phyloP scores from a whole-genome alignment of 2,329 filamentous ascomycete genomes.

The Exophiala sideris region DNA sequence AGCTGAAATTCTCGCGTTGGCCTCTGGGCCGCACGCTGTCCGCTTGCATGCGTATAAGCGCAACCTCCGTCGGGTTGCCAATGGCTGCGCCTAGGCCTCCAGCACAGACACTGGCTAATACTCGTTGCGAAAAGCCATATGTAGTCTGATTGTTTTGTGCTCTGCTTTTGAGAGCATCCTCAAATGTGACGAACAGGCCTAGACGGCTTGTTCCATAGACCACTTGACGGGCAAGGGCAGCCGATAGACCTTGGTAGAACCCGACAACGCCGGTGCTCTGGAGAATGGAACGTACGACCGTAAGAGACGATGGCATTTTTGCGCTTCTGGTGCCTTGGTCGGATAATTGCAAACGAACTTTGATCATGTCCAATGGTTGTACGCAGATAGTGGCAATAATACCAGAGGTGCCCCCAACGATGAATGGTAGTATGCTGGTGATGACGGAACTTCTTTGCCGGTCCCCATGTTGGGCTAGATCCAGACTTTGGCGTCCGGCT shows the following conservation, averaged over 20 bases:
- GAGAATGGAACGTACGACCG: conserved; percentile 33
- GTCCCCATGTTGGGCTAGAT: too few relatives aligned
- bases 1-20: conserved; percentile 61
- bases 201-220: conserved; percentile 95
- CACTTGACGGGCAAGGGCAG: conserved; percentile 84
- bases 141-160: too few relatives aligned
- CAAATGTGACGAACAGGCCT: conserved; percentile 95
- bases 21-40: conserved; percentile 84
- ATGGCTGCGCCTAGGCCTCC: conserved; percentile 90
- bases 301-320: too few relatives aligned
- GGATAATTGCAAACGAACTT: conserved; percentile 87
- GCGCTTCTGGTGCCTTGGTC: too few relatives aligned
- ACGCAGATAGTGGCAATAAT: conserved; percentile 90
- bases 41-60: conserved; percentile 95
- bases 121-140: too few relatives aligned
- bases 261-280: conserved; percentile 74
- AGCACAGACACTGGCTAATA: conserved; percentile 34
- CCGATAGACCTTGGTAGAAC: conserved; percentile 89
- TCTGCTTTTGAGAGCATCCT: conserved; percentile 58
- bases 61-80: conserved; percentile 91
- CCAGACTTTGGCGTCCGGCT: too few relatives aligned
- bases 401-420: conserved; percentile 85
- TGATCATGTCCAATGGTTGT: conserved; percentile 97
- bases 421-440: conserved; percentile 58
- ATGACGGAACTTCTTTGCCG: too few relatives aligned